Base-by-base conservation (phyloP, 495 filamentous ascomycete species). In the Neurospora sp. region DNA sequence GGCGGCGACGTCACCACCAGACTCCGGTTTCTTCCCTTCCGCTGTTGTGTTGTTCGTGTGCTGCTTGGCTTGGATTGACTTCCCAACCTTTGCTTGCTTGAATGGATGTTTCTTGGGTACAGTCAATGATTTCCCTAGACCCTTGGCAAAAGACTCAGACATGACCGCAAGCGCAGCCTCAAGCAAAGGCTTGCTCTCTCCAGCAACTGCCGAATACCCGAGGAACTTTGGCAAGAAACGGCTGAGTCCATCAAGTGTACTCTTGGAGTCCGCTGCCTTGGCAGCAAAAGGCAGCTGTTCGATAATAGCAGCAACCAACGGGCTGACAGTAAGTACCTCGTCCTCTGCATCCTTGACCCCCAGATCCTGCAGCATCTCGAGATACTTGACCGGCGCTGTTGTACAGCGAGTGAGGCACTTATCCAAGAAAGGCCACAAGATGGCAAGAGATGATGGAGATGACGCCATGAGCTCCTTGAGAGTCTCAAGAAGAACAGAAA, bases 251-350 rank as follows among this genome's bases (percentile, higher is more conserved):
- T 70, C 73, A n/a, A 82, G 69, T 69, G 70, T 73, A 83, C 77
- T 13, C 76, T 81, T 45, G 78, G 76, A 70, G 9, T 86, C 83
- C 1, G 82, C 81, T 0, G 82, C 81, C 73, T 90, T 88, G 21
- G 87, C 76, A 10, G 90, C 83, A 76, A 92, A 96, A 1, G 89
- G 89, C 85, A 93, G 89, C 81, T 97, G 94, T 71, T 97, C 94
- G 37, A 87, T 78, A 28, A 96, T 84, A 6, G 87, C 87, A 70
- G 92, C 82, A 19, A 88, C 81, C 3, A 97, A 74, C 8, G 86
- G 86, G 77, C 90, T 82, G 28, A 79, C 74, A 42, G 76, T 36
- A 62, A 45, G 71, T 38, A 8, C 54, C 54, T 66, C 54, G 7
- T 66, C 28, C 54, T 36, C 54, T 19, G 76, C 71, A 13, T 36